These are phyloP conservation scores for Hanseniaspora lachancei DNA, from an alignment of 805 yeast species.

Conservation along the genomic window DNA sequence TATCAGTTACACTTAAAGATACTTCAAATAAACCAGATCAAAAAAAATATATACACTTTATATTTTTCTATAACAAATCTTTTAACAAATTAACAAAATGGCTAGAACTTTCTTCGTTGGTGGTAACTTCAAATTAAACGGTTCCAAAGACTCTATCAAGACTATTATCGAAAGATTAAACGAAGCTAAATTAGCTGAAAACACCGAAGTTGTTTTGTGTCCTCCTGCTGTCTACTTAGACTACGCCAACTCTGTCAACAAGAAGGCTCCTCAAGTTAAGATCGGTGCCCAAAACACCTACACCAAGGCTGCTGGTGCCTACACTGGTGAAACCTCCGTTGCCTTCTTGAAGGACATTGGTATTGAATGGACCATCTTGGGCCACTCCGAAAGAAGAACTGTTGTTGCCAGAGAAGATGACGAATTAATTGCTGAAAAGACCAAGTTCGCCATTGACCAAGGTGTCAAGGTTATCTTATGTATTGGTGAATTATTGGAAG, in stretches of 20 bases:
- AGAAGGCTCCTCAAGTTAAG: constrained; percentile 52
- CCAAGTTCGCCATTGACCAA: constrained; percentile 80
- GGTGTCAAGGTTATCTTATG: constrained; percentile 89
- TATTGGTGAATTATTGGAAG: constrained; percentile 94
- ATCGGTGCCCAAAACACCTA: constrained; percentile 88
- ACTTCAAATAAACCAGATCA: too few relatives aligned
- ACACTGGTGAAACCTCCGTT: constrained; percentile 92
- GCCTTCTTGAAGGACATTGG: constrained; percentile 81
- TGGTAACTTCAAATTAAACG: constrained; percentile 99
- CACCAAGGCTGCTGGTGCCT: constrained; percentile 85
- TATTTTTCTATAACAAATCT: too few relatives aligned
- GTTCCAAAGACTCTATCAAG: constrained; percentile 73
- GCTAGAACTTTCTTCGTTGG: constrained; percentile 94
- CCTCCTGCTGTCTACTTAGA: constrained; percentile 92
- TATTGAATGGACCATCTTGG: constrained; percentile 87
- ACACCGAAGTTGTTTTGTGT: constrained; percentile 86
- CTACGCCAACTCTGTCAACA: constrained; percentile 55
- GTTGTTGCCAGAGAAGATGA: constrained; percentile 70
- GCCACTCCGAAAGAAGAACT: constrained; percentile 98
- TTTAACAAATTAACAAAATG: constrained; percentile 26
- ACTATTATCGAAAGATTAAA: constrained; percentile 74
- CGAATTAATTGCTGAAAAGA: constrained; percentile 84
- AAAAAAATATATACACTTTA: too few relatives aligned
- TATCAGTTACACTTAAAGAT: too few relatives aligned
- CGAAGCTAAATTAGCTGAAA: constrained; percentile 55